A percentile compares a stretch with the other conserved stretches of the same genome.
Conservation (phyloP, 2,329 filamentous ascomycete genomes). For the Phymatotrichopsis omnivora region DNA sequence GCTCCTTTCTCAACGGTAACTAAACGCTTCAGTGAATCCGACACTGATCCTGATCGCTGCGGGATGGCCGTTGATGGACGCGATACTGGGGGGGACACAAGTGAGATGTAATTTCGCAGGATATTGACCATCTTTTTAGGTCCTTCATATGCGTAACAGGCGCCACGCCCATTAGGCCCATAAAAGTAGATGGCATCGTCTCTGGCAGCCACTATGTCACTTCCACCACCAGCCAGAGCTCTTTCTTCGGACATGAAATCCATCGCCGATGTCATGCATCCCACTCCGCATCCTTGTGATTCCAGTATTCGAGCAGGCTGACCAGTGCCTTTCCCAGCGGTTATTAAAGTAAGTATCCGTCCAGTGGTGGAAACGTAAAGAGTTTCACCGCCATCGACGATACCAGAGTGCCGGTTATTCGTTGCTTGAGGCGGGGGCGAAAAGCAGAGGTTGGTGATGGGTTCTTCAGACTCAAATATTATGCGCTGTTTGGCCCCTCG, state of each 20-base stretch:
- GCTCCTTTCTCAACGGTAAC: no score
- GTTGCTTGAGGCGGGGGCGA: conserved; percentile 27
- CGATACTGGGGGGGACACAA: conserved; percentile 64
- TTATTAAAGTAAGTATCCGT: conserved; percentile 73
- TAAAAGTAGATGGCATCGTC: conserved; percentile 97
- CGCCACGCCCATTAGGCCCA: conserved; percentile 69
- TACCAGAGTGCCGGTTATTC: conserved; percentile 36
- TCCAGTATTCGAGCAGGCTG: conserved; percentile 81
- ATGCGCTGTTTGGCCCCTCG: conserved; percentile 87
- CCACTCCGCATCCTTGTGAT: conserved; percentile 80
- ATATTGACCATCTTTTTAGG: conserved; percentile 72
- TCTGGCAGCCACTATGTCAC: conserved; percentile 80
- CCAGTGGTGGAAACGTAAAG: conserved; percentile 88
- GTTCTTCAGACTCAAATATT: conserved; percentile 93
- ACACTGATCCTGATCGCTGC: conserved; percentile 28
- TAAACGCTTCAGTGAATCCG: conserved; percentile 55
- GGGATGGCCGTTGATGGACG: conserved; percentile 36
- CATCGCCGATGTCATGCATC: conserved; percentile 81
- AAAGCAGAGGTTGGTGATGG: conserved; percentile 83
- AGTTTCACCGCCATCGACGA: conserved; percentile 50
- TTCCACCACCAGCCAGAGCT: conserved; percentile 43
- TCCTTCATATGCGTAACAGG: conserved; percentile 83
- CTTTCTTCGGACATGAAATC: conserved; percentile 32
- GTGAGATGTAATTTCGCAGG: conserved; percentile 74
- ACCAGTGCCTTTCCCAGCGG: conserved; percentile 80